Base-by-base conservation (phyloP, 139 green algal species). In the Haematococcus sp. region DNA sequence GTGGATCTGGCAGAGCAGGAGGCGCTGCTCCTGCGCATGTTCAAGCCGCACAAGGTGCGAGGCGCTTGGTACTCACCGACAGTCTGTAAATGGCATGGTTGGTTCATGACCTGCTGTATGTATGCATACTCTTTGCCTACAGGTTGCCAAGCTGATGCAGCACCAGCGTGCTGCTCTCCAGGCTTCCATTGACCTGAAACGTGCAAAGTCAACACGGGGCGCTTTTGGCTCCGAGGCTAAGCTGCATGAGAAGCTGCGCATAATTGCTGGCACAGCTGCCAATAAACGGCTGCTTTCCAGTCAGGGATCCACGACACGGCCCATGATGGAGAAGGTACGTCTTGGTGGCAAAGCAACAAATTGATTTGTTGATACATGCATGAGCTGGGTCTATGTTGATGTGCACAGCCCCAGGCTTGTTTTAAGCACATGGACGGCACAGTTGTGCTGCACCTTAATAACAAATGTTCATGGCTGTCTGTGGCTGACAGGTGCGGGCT, bases 281-380 rank as follows among this genome's bases (percentile, higher is more conserved):
- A 80, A 82, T 13, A 66, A 68, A 49, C 43, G 72, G 31, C 60
- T 89, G 3, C 28, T 73, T 4, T 74, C 59, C 20, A 72, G 52
- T 52, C 59, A 82, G 65, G 84, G 84, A 1, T 54, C 64, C 28
- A 84, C 85, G 54, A 95, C 90, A 13, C 81, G 91, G 16, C 91
- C 91, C 7, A 97, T 97, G 91, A 97, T 97, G 91, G 91, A 93
- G 74, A 94, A 90, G 75, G 80, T 85, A 63, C 2, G 76, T 49
- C 7, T 11, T 19, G 7, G 7, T 49, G 7, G 40, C 40, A 49
- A n/a, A n/a, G n/a, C n/a, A n/a, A n/a, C n/a, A n/a, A n/a, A n/a
- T n/a, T n/a, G n/a, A n/a, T n/a, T n/a, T n/a, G n/a, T n/a, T n/a
- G n/a, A n/a, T n/a, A n/a, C n/a, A n/a, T n/a, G n/a, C n/a, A n/a